Conservation (phyloP, 345 rosid genomes). For the Erucastrum elatum region DNA sequence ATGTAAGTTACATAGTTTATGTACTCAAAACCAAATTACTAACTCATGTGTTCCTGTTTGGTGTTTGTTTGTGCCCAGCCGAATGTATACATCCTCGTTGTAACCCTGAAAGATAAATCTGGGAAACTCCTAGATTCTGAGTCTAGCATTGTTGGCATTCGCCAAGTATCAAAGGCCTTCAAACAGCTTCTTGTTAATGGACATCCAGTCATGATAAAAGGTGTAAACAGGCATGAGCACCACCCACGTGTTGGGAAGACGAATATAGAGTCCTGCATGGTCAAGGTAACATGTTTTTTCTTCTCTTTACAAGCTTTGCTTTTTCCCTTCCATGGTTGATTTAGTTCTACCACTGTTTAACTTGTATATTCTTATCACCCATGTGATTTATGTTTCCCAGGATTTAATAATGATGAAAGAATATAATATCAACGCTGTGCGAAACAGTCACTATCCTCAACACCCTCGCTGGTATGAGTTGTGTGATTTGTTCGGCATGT, state of each 20-base stretch:
- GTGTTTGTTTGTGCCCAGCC: slow-evolving; percentile 60
- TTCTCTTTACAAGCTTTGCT: not conserved
- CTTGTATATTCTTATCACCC: not conserved
- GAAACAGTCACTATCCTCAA: slow-evolving; percentile 99
- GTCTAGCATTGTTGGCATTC: slow-evolving; percentile 84
- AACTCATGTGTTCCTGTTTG: slow-evolving; percentile 13
- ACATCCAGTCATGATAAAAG: slow-evolving; percentile 81
- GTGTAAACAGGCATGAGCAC: slow-evolving; percentile 98
- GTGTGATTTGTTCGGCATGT: slow-evolving; percentile 94
- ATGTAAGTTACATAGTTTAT: slow-evolving; percentile 8
- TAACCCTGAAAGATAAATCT: slow-evolving; percentile 76
- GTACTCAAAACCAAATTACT: slow-evolving; percentile 3
- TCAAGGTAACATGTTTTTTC: slow-evolving; percentile 59
- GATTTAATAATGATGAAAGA: slow-evolving; percentile 95
- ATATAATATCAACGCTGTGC: slow-evolving; percentile 88
- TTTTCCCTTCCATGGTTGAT: not conserved
- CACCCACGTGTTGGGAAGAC: slow-evolving; percentile 98
- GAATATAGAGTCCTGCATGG: slow-evolving; percentile 94
- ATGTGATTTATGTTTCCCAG: slow-evolving; percentile 43
- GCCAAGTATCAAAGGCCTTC: slow-evolving; percentile 80
- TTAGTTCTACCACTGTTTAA: too few relatives aligned
- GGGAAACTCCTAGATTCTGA: slow-evolving; percentile 85
- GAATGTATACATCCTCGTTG: slow-evolving; percentile 72
- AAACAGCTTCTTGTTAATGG: slow-evolving; percentile 94
- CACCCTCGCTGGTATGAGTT: slow-evolving; percentile 98